Conservation (phyloP, 176 grass and related monocot genomes). For the Puccinellia tenuiflora region DNA sequence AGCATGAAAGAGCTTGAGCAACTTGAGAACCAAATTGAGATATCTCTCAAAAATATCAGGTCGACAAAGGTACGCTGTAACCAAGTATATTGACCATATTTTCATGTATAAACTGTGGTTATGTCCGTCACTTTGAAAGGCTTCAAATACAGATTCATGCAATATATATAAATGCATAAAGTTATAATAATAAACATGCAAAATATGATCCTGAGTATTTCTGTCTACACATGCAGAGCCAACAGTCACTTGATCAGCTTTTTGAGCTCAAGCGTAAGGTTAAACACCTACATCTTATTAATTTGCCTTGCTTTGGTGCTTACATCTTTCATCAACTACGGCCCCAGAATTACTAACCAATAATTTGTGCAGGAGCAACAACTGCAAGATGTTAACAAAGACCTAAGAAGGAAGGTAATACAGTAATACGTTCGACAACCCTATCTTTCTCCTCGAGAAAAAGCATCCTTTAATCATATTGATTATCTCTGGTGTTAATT, state of each 20-base stretch:
- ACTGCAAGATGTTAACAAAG: constrained; percentile 72
- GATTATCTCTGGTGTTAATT: not conserved
- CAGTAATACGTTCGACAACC: not conserved
- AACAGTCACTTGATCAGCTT: constrained; percentile 63
- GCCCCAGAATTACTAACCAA: not conserved
- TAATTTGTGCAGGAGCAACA: constrained; percentile 56
- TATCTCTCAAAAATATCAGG: constrained; percentile 73
- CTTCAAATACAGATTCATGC: not conserved
- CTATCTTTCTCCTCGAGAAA: not conserved
- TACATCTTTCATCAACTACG: not conserved
- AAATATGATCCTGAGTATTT: not conserved
- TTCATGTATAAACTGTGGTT: not conserved
- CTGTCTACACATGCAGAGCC: constrained; percentile 41
- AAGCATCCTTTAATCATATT: not conserved
- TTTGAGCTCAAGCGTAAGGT: constrained; percentile 88
- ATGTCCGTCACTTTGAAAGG: not conserved
- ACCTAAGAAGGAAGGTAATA: constrained; percentile 63
- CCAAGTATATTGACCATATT: not conserved
- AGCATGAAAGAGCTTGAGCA: constrained; percentile 66
- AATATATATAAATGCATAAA: not conserved
- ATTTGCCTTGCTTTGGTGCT: not conserved
- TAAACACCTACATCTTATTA: constrained; percentile 13
- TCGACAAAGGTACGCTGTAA: constrained; percentile 47
- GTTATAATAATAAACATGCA: not conserved
- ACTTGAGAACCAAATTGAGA: constrained; percentile 81